Percentiles rank a stretch among this genome's conserved stretches.
phyloP scores from a whole-genome alignment of 805 yeast genomes.

The Nakazawaea ernobii region DNA sequence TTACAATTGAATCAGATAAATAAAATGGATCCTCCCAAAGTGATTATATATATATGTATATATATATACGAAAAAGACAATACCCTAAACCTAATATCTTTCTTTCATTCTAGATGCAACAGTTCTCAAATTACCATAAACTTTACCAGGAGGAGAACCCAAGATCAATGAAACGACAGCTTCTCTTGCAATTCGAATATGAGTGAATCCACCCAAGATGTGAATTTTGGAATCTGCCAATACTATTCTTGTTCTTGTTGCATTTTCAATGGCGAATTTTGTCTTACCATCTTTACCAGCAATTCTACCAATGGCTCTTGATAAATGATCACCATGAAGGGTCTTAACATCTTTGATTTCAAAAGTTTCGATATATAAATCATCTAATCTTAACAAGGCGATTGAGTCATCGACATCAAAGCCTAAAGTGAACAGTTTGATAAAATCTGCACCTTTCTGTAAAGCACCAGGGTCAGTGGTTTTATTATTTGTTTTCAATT shows the following conservation, averaged over 20 bases:
- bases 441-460: conserved; percentile 97
- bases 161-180: conserved; percentile 90
- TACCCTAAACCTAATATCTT: conserved; percentile 53
- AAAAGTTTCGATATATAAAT: conserved; percentile 92
- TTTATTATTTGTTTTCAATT: conserved; percentile 73
- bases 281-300: conserved; percentile 99
- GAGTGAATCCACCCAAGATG: conserved; percentile 94
- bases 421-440: conserved; percentile 92
- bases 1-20: too few relatives aligned
- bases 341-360: conserved; percentile 97
- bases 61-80: neutral
- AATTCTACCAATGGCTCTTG: conserved; percentile 98
- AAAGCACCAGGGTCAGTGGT: conserved; percentile 92
- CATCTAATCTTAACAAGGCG: conserved; percentile 90
- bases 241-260: conserved; percentile 96
- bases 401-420: conserved; percentile 97
- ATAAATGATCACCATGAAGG: conserved; percentile 89
- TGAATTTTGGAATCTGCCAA: conserved; percentile 96
- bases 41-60: too few relatives aligned
- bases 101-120: conserved; percentile 97
- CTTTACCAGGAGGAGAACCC: conserved; percentile 98
- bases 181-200: conserved; percentile 97
- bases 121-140: conserved; percentile 93
- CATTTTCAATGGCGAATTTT: conserved; percentile 96
- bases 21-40: too few relatives aligned